phyloP scores from a whole-genome alignment of 2,329 filamentous ascomycete genomes.

The Neofusicoccum cordaticola region DNA sequence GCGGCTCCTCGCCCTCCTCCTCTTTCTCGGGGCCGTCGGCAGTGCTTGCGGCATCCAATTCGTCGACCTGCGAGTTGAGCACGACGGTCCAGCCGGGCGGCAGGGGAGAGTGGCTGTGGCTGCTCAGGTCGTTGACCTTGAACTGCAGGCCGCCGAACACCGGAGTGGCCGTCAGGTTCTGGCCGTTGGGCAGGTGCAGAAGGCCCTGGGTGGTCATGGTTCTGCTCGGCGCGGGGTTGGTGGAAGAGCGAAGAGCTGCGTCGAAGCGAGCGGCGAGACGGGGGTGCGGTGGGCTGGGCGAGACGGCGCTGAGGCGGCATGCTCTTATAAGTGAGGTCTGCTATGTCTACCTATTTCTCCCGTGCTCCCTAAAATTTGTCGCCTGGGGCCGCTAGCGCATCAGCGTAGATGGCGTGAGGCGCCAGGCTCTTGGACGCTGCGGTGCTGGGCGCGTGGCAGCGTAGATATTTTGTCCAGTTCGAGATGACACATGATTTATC shows the following conservation, averaged over 20 bases:
- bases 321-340: background rate
- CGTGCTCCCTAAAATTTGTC: constrained; percentile 7
- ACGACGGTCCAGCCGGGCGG: constrained; percentile 89
- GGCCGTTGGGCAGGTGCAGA: constrained; percentile 81
- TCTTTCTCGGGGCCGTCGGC: constrained; percentile 33
- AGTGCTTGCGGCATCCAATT: constrained; percentile 22
- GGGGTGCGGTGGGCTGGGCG: background rate
- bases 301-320: background rate
- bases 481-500: constrained; percentile 12
- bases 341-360: background rate
- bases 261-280: background rate
- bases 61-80: constrained; percentile 63
- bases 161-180: constrained; percentile 74
- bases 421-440: background rate
- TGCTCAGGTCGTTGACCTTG: constrained; percentile 73
- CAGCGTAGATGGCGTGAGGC: constrained; percentile 9
- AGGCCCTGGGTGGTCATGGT: constrained; percentile 9
- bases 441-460: constrained; percentile 5
- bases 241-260: background rate
- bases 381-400: constrained; percentile 1
- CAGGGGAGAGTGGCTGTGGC: constrained; percentile 63
- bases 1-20: constrained; percentile 24
- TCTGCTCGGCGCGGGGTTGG: background rate
- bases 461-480: constrained; percentile 1
- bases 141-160: constrained; percentile 92